Evolutionary conservation across 768 basidiomycete genomes (phyloP), one percentile per base, ranked within the genome.

Genomic region (Suillus alpinus): DNA sequence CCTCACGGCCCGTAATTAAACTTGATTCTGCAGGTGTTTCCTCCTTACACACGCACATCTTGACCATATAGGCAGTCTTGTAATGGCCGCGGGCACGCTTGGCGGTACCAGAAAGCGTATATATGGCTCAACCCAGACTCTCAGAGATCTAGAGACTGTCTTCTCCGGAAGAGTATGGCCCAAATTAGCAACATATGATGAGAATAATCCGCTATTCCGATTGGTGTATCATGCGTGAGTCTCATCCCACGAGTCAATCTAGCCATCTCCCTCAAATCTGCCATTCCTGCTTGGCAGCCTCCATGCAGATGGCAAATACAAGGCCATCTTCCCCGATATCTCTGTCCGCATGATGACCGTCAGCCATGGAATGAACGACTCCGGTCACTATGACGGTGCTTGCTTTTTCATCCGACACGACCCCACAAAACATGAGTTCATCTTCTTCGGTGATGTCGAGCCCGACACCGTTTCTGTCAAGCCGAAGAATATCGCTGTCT

Each of bases 391-490:
- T 74, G 81, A 87, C 16, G 91, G 91, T 14, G 77, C 89, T 1
- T 96, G 95, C 16, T 95, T 91, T 77, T 96, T 96, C 72, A 73
- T 98, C 66, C 84, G 86, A 14, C 83, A 90, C 65, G 80, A 91
- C 56, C 74, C 80, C 18, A 80, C 81, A 37, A 72, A 72, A 1
- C 81, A 78, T 51, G 92, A 96, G 71, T 87, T 98, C 65, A 78
- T 98, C 40, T 98, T 98, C 75, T 96, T 97, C 66, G 96, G 96
- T 0, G 95, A 96, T 73, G 88, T 97, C 62, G 93, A 95, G 68
- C 92, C 93, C 9, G 93, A 95, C 75, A 83, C 83, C 55, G 66
- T 95, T 51, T 81, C 90, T 6, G n/a, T 68, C 16, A 72, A 76
- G 14, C 88, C 88, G 5, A 80, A 77, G 56, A 95, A 87, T 41